These are phyloP conservation scores for Kluyveromyces dobzhanskii DNA, from an alignment of 805 yeast genomes.

Conservation along the genomic window DNA sequence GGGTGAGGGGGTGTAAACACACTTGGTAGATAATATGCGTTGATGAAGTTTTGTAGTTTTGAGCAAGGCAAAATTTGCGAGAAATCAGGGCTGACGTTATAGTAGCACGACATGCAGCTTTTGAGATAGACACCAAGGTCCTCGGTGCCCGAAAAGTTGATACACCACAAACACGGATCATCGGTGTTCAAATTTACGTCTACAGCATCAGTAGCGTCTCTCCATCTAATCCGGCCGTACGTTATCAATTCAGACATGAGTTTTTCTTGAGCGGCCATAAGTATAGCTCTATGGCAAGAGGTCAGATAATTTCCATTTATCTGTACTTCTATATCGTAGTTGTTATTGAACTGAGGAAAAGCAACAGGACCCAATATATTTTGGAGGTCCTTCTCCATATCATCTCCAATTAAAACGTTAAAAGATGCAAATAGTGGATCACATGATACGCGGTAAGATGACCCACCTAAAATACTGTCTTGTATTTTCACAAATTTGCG, in stretches of 20 bases:
- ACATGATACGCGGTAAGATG: conserved; percentile 44
- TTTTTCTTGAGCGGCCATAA: conserved; percentile 12
- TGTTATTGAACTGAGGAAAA: background rate
- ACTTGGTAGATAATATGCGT: background rate
- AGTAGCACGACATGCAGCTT: background rate
- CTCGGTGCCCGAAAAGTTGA: background rate
- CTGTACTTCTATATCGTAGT: conserved; percentile 9
- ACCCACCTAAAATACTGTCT: conserved; percentile 28
- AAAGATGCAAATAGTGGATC: conserved; percentile 59
- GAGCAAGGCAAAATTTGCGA: background rate
- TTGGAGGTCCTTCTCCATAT: background rate
- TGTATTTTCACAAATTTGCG: conserved; percentile 14
- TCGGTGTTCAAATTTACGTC: background rate
- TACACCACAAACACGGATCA: background rate
- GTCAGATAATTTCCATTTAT: conserved; percentile 11
- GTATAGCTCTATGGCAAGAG: conserved; percentile 19
- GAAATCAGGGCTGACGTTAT: background rate
- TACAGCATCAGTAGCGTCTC: conserved; percentile 4
- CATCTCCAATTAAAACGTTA: conserved; percentile 37
- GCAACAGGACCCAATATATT: no score
- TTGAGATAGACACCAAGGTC: background rate
- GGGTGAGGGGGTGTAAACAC: background rate
- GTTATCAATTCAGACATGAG: conserved; percentile 7
- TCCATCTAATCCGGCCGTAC: conserved; percentile 3
- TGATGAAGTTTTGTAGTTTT: background rate